Percentiles rank a stretch among this genome's conserved stretches.
phyloP scores from a whole-genome alignment of 2,329 filamentous ascomycete species.

The Trichoderma koningiopsis region DNA sequence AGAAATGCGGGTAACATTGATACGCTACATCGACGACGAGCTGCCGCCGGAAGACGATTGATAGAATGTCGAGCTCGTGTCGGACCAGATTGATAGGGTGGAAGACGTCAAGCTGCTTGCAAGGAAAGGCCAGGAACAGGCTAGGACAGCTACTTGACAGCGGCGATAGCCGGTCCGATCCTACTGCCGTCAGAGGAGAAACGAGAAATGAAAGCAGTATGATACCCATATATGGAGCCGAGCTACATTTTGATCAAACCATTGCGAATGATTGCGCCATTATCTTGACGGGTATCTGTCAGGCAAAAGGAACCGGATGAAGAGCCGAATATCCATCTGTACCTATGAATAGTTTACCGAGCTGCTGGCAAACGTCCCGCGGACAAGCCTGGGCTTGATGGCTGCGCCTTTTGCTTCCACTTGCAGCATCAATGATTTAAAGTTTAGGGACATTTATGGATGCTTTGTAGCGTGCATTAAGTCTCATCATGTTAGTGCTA shows the following conservation, averaged over 20 bases:
- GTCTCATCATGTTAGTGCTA: neutral
- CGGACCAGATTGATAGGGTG: neutral
- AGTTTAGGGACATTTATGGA: neutral
- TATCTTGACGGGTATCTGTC: neutral
- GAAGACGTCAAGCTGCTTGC: neutral
- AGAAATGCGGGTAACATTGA: constrained; percentile 90
- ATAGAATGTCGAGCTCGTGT: neutral
- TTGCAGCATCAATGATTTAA: neutral
- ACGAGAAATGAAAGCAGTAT: neutral
- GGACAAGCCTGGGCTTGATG: neutral
- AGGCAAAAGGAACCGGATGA: neutral
- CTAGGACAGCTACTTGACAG: neutral
- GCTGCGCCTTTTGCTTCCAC: neutral
- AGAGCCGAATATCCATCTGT: neutral
- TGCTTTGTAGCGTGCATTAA: neutral
- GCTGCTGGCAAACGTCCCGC: neutral
- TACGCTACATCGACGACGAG: constrained; percentile 96
- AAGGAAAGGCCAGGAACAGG: neutral
- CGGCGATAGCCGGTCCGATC: neutral
- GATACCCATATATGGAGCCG: constrained; percentile 14
- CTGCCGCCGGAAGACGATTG: constrained; percentile 95
- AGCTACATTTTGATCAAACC: neutral
- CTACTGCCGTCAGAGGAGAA: neutral
- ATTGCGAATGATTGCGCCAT: neutral
- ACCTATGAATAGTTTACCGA: neutral